Base-by-base conservation (phyloP, 768 basidiomycete species). In the Multifurca ochricompacta region DNA sequence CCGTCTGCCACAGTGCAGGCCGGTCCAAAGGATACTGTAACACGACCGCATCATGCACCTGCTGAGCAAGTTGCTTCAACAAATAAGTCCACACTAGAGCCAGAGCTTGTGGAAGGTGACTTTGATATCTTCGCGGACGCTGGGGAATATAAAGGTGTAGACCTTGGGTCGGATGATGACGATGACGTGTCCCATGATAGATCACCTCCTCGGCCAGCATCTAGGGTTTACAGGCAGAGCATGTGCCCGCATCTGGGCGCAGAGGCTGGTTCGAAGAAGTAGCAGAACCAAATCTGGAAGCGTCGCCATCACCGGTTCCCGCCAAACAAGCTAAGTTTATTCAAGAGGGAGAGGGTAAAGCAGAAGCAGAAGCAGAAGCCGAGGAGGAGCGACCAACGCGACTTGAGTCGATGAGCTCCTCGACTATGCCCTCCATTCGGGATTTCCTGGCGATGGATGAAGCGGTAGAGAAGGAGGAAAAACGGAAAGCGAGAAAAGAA, bases 121-220 rank as follows among this genome's bases (percentile, higher is more conserved):
- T 78, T 90, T 37, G 87, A 95, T 64, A 94, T 96, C 39, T 96
- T 96, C 66, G 87, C 81, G 2, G 92, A 73, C 49, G 88, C 81
- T 4, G 91, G 85, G 8, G 89, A 90, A 45, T 96, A 94, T 64
- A 77, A 85, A 48, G 87, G 87, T 1, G 65, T 87, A 6, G 77
- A 80, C 42, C 59, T 79, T 4, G 81, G 74, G 19, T 79, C 79
- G 45, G 66, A 68, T n/a, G 66, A 65, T 13, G 63, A 64, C 8
- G 63, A 62, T 19, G 65, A 51, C 16, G 36, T 31, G 8, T 45
- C 23, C 19, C 27, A 23, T n/a, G 31, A 40, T 35, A 18, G 8
- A 8, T 11, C n/a, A 21, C 31, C 52, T 19, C 35, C 18, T 14
- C 31, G 28, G 19, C 49, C 57, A n/a, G n/a, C n/a, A n/a, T n/a